Base-by-base conservation (phyloP, 352 stramenopile genomes). In the Nothophytophthora sp. region DNA sequence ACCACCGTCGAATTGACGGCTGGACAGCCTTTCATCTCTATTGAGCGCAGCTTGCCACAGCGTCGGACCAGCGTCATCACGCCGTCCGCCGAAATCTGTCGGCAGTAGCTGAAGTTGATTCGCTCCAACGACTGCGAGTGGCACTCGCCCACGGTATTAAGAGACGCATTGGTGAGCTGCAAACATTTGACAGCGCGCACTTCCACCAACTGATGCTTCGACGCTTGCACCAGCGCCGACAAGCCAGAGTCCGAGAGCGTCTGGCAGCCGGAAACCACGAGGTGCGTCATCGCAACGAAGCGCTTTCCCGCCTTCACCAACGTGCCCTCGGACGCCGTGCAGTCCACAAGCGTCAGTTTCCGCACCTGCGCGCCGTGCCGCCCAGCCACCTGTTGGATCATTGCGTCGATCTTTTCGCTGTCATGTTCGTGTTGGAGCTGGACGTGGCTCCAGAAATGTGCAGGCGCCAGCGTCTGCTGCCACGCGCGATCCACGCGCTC, bases 21-120 rank as follows among this genome's bases (percentile, higher is more conserved):
- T 18, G 76, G 73, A 38, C 70, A 84, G 5, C 76, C 64, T 15
- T 86, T 88, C 4, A 90, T 41, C n/a, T 65, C 71, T 20, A 86
- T 60, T 4, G 57, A 72, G 11, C 53, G 46, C 35, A 90, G 32
- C 13, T 59, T 58, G 22, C 23, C 22, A 19, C 64, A 78, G 12
- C 35, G 36, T 27, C 56, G 36, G 4, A 70, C 70, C 2, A 86
- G 48, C 13, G 43, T 40, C 13, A 62, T 29, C 10, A 87, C 61
- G 0, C 68, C 73, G 1, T 54, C 15, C 15, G 59, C 55, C 4
- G 77, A 76, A 30, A 88, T 58, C 12, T 84, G 62, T 42, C 77
- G 66, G 49, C 75, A 86, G 48, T 85, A 64, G 34, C 77, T 88
- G 19, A 88, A 80, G 41, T 86, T 74, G 34, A 88, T 50, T 15